phyloP scores from a whole-genome alignment of 176 grass and related monocot species.

The Saccharum officinarum region DNA sequence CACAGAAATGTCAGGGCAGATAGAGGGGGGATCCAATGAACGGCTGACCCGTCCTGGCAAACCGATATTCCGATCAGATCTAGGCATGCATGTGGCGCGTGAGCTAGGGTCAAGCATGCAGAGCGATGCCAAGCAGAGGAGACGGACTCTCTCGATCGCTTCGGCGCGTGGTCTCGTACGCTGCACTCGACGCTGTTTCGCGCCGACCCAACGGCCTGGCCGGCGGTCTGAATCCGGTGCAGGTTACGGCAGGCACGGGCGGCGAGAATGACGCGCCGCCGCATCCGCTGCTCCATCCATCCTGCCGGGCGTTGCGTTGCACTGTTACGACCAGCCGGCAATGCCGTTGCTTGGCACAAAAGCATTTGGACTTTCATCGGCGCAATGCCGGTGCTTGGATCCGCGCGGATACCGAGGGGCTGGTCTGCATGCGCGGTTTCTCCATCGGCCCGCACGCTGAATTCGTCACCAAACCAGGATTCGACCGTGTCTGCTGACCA shows the following conservation, averaged over 20 bases:
- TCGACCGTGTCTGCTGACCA: not conserved
- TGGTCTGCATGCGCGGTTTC: not conserved
- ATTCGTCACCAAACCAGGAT: not conserved
- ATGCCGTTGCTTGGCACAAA: not conserved
- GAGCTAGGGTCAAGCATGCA: no score
- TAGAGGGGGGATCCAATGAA: no score
- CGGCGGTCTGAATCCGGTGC: not conserved
- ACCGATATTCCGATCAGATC: no score
- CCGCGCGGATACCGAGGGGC: no score
- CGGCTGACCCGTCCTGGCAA: no score
- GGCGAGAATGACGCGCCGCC: not conserved
- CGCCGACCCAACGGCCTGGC: not conserved
- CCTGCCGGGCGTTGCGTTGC: not conserved
- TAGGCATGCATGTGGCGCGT: no score
- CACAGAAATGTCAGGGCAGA: no score
- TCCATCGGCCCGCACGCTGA: not conserved
- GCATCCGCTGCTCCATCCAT: not conserved
- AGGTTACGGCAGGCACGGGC: not conserved
- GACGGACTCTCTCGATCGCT: no score
- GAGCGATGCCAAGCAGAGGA: no score
- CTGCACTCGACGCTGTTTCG: not conserved
- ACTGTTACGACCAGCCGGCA: not conserved
- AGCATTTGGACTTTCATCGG: not conserved
- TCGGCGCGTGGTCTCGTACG: no score
- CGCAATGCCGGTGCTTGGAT: not conserved